phyloP scores from a whole-genome alignment of 2,329 filamentous ascomycete species.

The Sporothrix inflata region DNA sequence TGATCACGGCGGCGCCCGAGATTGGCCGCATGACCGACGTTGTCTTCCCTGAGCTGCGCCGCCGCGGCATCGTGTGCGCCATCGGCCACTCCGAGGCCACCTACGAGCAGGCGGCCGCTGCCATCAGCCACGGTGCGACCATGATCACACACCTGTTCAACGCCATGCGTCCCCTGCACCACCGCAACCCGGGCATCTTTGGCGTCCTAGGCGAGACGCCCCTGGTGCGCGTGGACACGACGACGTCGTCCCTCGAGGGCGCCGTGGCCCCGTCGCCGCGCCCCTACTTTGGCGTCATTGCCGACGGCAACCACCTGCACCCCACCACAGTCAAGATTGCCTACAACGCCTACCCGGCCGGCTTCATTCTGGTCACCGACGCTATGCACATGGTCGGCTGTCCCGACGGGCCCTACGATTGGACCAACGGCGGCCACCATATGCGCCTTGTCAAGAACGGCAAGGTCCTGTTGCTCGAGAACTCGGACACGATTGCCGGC shows the following conservation, averaged over 20 bases:
- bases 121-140: constrained; percentile 73
- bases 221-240: constrained; percentile 14
- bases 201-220: constrained; percentile 71
- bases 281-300: constrained; percentile 87
- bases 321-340: constrained; percentile 88
- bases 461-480: constrained; percentile 72
- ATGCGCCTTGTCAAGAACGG: constrained; percentile 71
- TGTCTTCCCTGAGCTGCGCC: constrained; percentile 65
- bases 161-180: constrained; percentile 86
- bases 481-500: constrained; percentile 77
- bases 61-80: constrained; percentile 71
- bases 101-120: constrained; percentile 76
- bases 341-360: constrained; percentile 80
- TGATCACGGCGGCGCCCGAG: constrained; percentile 88
- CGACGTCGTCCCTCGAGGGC: constrained; percentile 36
- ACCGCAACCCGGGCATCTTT: constrained; percentile 89
- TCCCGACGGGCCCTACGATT: constrained; percentile 81
- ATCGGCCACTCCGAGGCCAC: constrained; percentile 87
- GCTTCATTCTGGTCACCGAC: constrained; percentile 88
- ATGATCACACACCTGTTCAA: constrained; percentile 97
- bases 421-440: constrained; percentile 72
- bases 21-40: constrained; percentile 68
- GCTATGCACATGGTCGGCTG: constrained; percentile 87
- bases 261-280: constrained; percentile 56
- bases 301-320: constrained; percentile 88